Conservation (phyloP, 2,329 filamentous ascomycete species). For the Diaporthe vexans region DNA sequence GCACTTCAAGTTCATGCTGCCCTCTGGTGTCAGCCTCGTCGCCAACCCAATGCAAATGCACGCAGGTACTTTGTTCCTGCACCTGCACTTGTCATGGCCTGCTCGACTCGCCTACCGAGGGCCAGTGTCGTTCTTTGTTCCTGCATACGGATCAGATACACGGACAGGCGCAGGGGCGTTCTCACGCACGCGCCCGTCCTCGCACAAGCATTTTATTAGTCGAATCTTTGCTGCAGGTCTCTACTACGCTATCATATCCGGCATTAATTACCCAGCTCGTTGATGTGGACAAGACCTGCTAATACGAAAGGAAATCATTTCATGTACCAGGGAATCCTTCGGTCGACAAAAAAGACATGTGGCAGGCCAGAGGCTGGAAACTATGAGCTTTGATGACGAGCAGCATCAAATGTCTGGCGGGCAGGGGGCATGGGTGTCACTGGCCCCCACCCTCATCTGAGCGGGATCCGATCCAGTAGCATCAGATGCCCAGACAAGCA, state of each 20-base stretch:
- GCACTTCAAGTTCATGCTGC: not conserved
- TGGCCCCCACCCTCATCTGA: constrained; percentile 32
- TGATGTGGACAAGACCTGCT: not conserved
- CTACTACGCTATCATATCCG: not conserved
- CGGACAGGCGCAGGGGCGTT: constrained; percentile 18
- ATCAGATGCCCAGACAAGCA: constrained; percentile 17
- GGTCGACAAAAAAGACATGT: not conserved
- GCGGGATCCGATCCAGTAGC: constrained; percentile 27
- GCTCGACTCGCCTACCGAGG: not conserved
- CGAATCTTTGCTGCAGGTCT: not conserved
- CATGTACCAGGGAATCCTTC: not conserved
- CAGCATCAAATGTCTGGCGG: constrained; percentile 34
- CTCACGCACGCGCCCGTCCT: not conserved
- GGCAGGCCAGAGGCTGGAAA: not conserved
- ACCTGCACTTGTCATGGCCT: not conserved
- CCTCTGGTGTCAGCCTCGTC: not conserved
- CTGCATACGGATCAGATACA: constrained; percentile 9
- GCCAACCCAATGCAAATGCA: not conserved
- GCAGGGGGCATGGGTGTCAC: constrained; percentile 13
- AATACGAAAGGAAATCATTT: constrained; percentile 23
- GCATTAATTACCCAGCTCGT: not conserved
- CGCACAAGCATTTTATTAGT: constrained; percentile 16
- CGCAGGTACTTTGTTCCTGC: not conserved
- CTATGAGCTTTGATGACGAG: constrained; percentile 30
- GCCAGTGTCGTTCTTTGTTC: constrained; percentile 13